Base-by-base conservation (phyloP, 2,329 filamentous ascomycete species). In the Tolypocladium inflatum region DNA sequence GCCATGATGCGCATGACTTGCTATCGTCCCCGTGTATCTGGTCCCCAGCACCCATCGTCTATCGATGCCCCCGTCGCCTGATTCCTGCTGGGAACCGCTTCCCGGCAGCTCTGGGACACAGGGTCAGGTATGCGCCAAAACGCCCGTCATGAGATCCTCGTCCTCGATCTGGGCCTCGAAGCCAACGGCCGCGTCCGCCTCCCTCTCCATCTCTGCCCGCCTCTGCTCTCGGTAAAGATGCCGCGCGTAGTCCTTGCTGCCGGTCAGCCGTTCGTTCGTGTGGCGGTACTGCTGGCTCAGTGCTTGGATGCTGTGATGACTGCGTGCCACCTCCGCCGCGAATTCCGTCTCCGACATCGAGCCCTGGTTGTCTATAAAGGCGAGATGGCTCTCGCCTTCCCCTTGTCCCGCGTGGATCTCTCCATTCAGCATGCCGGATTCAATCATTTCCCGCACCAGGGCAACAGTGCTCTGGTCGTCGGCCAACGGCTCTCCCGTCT, bases 141-240 rank as follows among this genome's bases (percentile, higher is more conserved):
- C 68, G 21, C 76, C 81, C 15, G 76, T 78, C 82, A 85, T 85
- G 30, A 85, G 67, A 61, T 85, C 82, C 66, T 85, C 82, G n/a
- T 85, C 82, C 57, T 84, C 81, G 42, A 83, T 71, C 55, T 77
- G 72, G 15, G 72, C 67, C 33, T 80, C 76, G 59, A 81, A 82
- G 45, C 71, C 73, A 33, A 73, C 58, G 3, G 68, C 65, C 3
- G 68, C 65, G 55, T 70, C 68, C 21, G 69, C 67, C 2, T 67
- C 67, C 42, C 57, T 57, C 0, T 78, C 76, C 63, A 79, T 79
- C 45, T 82, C 76, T 10, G 62, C 60, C 23, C 75, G 73, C 64
- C 74, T 78, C 64, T 78, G 73, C 57, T 83, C 79, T 53, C 72
- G 74, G 2, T 74, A 60, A 21, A 79, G 23, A 59, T 76, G 72